A percentile compares a stretch with the other conserved stretches of the same genome.
Conservation (phyloP, 257 asterid genomes). For the Ocimum tenuiflorum region DNA sequence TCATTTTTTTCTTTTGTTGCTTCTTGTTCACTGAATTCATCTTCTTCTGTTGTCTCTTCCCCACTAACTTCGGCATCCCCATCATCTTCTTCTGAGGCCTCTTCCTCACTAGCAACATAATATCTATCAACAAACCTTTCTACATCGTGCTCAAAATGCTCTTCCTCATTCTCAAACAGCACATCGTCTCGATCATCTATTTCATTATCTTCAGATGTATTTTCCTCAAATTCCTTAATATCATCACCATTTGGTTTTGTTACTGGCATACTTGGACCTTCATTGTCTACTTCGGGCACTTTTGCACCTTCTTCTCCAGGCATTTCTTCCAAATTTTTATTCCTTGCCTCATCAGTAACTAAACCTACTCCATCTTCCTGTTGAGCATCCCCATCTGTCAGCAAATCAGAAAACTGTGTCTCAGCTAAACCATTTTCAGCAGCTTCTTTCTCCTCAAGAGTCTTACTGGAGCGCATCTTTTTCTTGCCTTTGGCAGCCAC, state of each 20-base stretch:
- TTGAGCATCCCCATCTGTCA: constrained; percentile 7
- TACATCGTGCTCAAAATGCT: constrained; percentile 27
- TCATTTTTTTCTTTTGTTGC: constrained; percentile 13
- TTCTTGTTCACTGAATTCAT: constrained; percentile 20
- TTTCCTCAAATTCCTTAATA: constrained; percentile 7
- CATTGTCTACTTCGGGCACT: constrained; percentile 6
- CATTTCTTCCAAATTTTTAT: constrained; percentile 8
- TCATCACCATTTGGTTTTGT: constrained; percentile 20
- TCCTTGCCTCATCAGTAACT: constrained; percentile 3
- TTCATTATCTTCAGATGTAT: constrained; percentile 29
- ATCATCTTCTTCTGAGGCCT: constrained; percentile 20
- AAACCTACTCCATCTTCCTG: constrained; percentile 14
- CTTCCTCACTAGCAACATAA: constrained; percentile 27
- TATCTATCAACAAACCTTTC: constrained; percentile 17
- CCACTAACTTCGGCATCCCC: constrained; percentile 21
- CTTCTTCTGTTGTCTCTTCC: constrained; percentile 21
- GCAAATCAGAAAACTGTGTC: constrained; percentile 13
- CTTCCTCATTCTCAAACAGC: constrained; percentile 25
- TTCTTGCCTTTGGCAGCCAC: constrained; percentile 25
- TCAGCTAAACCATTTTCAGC: constrained; percentile 26
- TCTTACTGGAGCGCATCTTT: constrained; percentile 9
- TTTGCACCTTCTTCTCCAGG: constrained; percentile 22
- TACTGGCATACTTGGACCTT: constrained; percentile 1
- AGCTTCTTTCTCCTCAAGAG: constrained; percentile 21
- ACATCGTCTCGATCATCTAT: constrained; percentile 18